These are phyloP conservation scores for Corchorus capsularis DNA, from an alignment of 345 rosid species.

Conservation along the genomic window DNA sequence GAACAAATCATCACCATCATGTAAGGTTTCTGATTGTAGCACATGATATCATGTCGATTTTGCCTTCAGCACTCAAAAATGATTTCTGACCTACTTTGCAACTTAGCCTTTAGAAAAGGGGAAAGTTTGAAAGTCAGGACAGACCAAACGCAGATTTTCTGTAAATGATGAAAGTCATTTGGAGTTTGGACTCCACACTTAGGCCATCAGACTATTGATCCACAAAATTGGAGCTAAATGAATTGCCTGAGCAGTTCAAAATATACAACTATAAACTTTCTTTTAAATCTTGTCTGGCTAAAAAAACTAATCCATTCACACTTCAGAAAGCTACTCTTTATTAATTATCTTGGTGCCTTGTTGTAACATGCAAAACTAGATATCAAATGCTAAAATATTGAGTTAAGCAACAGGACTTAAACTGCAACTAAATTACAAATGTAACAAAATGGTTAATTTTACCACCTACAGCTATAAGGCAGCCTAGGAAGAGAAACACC, in stretches of 20 bases:
- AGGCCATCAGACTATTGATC: background rate
- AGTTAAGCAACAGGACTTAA: no score
- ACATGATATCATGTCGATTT: background rate
- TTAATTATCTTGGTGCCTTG: no score
- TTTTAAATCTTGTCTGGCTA: no score
- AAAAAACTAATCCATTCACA: no score
- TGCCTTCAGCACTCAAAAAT: background rate
- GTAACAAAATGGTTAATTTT: no score
- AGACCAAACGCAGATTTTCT: background rate
- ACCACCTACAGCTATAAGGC: no score
- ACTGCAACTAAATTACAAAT: no score
- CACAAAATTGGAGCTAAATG: background rate
- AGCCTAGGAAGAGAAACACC: no score
- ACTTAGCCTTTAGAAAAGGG: background rate
- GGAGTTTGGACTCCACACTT: background rate
- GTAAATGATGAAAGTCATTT: background rate
- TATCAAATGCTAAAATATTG: no score
- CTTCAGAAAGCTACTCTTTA: no score
- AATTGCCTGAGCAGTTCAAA: background rate
- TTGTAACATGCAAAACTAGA: no score
- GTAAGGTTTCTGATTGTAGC: background rate
- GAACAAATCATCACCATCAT: conserved; percentile 15
- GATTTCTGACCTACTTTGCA: background rate
- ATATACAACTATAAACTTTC: background rate
- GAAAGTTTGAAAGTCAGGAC: background rate